Conservation (phyloP, 1,139 yeast species). For the Suhomyces taliae region DNA sequence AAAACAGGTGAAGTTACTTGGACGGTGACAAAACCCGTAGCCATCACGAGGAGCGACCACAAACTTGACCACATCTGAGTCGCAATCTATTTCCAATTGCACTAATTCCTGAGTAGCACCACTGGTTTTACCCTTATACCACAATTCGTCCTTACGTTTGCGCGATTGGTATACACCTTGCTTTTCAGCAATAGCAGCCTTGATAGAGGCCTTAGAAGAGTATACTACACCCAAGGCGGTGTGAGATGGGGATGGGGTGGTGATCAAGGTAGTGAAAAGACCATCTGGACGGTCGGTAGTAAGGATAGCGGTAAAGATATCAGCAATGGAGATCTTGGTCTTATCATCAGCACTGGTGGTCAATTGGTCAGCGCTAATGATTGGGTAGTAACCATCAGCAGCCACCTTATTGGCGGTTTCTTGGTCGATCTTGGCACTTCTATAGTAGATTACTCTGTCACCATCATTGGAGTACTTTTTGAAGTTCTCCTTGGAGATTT, state of each 20-base stretch:
- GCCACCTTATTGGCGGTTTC: constrained; percentile 32
- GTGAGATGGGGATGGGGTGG: constrained; percentile 53
- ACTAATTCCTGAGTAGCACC: constrained; percentile 87
- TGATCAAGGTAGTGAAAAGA: constrained; percentile 80
- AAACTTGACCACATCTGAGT: constrained; percentile 84
- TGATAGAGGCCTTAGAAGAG: constrained; percentile 79
- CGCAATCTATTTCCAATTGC: constrained; percentile 78
- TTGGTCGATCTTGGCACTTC: constrained; percentile 21
- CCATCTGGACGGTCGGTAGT: constrained; percentile 87
- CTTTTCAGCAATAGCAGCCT: constrained; percentile 75
- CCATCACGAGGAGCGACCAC: constrained; percentile 75
- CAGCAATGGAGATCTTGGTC: constrained; percentile 45
- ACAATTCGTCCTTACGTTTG: constrained; percentile 72
- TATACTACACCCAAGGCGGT: constrained; percentile 85
- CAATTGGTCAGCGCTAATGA: constrained; percentile 42
- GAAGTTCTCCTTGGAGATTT: constrained; percentile 18
- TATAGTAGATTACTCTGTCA: constrained; percentile 42
- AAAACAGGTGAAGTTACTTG: constrained; percentile 74
- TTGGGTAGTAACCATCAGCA: constrained; percentile 44
- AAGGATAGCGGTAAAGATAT: constrained; percentile 55
- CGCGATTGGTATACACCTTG: constrained; percentile 95
- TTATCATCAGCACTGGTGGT: constrained; percentile 38
- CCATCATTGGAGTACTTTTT: constrained; percentile 36
- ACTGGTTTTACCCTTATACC: constrained; percentile 95
- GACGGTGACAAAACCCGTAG: constrained; percentile 89